Percentiles rank a stretch among this genome's conserved stretches.
These are phyloP conservation scores for Cutaneotrichosporon sp. DNA, from an alignment of 1,284 basidiomycete species.

Conservation along the genomic window DNA sequence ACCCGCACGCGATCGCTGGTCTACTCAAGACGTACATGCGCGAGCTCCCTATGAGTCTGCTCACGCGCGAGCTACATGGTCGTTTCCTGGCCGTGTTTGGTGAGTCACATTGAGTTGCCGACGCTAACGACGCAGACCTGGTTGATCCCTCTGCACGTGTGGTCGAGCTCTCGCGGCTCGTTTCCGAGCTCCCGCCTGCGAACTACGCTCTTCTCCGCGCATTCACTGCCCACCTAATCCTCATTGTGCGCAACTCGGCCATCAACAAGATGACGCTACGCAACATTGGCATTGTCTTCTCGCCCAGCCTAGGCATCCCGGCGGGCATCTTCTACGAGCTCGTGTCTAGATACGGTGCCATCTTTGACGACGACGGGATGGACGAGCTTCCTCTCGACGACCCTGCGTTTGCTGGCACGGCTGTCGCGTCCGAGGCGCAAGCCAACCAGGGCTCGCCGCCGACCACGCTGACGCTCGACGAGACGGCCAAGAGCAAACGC, in stretches of 20 bases:
- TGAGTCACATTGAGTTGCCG: conserved; percentile 54
- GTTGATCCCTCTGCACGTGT: conserved; percentile 84
- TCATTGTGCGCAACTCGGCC: conserved; percentile 84
- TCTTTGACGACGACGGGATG: conserved; percentile 65
- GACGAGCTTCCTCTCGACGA: conserved; percentile 37
- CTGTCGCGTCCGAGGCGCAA: conserved; percentile 40
- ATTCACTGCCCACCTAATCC: conserved; percentile 90
- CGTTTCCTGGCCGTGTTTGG: conserved; percentile 87
- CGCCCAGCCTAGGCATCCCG: conserved; percentile 89
- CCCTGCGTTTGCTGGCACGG: conserved; percentile 13
- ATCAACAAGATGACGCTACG: conserved; percentile 99
- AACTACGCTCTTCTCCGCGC: conserved; percentile 94
- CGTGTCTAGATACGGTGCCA: conserved; percentile 83
- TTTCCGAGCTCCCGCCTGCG: conserved; percentile 79
- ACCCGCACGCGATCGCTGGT: conserved; percentile 91
- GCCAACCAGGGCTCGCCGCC: neutral
- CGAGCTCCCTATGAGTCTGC: conserved; percentile 82
- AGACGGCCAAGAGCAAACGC: conserved; percentile 38
- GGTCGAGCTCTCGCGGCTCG: conserved; percentile 77
- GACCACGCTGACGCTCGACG: neutral
- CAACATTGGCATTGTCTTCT: conserved; percentile 97
- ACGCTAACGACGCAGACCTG: conserved; percentile 62
- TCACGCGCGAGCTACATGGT: conserved; percentile 86
- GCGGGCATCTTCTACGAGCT: conserved; percentile 91
- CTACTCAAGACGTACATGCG: conserved; percentile 86